phyloP scores from a whole-genome alignment of 2,329 filamentous ascomycete genomes.

The Lasiodiplodia gonubiensis region DNA sequence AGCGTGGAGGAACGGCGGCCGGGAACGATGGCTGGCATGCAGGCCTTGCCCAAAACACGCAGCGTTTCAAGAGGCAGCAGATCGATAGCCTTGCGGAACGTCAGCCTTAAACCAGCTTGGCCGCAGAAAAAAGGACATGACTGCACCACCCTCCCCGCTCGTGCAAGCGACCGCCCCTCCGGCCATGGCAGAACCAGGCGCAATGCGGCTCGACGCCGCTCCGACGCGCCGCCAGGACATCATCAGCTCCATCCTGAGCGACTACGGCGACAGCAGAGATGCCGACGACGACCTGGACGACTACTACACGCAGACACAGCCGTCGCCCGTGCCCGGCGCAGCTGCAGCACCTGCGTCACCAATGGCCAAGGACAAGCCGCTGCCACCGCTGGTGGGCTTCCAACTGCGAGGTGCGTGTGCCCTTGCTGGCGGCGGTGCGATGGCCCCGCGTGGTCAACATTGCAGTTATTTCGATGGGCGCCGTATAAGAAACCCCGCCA shows the following conservation, averaged over 20 bases:
- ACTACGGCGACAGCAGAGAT: constrained; percentile 37
- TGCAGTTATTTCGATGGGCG: constrained; percentile 11
- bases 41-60: constrained; percentile 43
- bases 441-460: constrained; percentile 18
- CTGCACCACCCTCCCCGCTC: constrained; percentile 10
- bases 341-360: constrained; percentile 15
- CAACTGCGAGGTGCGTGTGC: constrained; percentile 26
- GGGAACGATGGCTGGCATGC: constrained; percentile 29
- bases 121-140: constrained; percentile 11
- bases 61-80: constrained; percentile 38
- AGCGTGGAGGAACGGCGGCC: not conserved
- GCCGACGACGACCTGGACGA: constrained; percentile 18
- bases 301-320: constrained; percentile 23
- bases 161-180: not conserved
- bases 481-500: constrained; percentile 5
- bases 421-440: constrained; percentile 18
- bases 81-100: constrained; percentile 35
- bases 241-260: constrained; percentile 46
- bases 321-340: not conserved
- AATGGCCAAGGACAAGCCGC: constrained; percentile 15
- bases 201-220: constrained; percentile 31
- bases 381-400: constrained; percentile 20
- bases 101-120: constrained; percentile 39
- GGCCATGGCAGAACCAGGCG: constrained; percentile 33
- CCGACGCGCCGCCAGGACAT: constrained; percentile 45